Base-by-base conservation (phyloP, 768 basidiomycete genomes). In the Kwoniella sp. region DNA sequence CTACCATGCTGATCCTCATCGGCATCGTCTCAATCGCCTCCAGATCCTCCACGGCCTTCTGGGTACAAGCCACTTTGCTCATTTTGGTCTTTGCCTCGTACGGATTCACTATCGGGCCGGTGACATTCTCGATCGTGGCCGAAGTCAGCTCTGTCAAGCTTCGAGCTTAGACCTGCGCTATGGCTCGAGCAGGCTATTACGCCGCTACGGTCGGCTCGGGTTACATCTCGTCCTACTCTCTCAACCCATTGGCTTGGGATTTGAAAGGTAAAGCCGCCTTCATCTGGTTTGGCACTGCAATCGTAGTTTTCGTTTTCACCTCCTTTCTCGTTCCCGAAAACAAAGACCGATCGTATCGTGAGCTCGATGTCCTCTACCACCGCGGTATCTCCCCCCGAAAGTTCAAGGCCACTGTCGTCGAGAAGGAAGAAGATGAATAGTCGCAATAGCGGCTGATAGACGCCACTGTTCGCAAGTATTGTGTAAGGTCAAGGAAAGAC, bases 101-200 rank as follows among this genome's bases (percentile, higher is more conserved):
- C 46, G 46, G 46, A 7, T 47, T 47, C 7, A 47, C 46, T 22
- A 47, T 47, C 46, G 46, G 46, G 6, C 77, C 77, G 1, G 75
- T 77, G 49, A 73, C 69, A 63, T 79, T 74, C 71, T 66, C 61
- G 19, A 58, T 80, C 44, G 77, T 81, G 29, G 75, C 71, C 13
- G 80, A 80, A 60, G 59, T 79, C 37, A 64, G 71, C 1, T 79
- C 78, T 13, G 78, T 74, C 19, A 71, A 79, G 24, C 69, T 81
- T 7, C 73, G 77, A 19, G 68, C 71, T 51, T 80, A 81, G 71
- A 78, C 80, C 37, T 71, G 59, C 60, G 68, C 44, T 60, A 25
- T 65, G 0, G 24, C 57, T 24, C n/a, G 64, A 26, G 55, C 25
- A 29, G 29, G 21, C 10, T 65, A 60, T 51, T 51, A 65, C 26